A percentile compares a stretch with the other conserved stretches of the same genome.
Conservation (phyloP, 164 flowering plant species). For the Cinnamomum chago region DNA sequence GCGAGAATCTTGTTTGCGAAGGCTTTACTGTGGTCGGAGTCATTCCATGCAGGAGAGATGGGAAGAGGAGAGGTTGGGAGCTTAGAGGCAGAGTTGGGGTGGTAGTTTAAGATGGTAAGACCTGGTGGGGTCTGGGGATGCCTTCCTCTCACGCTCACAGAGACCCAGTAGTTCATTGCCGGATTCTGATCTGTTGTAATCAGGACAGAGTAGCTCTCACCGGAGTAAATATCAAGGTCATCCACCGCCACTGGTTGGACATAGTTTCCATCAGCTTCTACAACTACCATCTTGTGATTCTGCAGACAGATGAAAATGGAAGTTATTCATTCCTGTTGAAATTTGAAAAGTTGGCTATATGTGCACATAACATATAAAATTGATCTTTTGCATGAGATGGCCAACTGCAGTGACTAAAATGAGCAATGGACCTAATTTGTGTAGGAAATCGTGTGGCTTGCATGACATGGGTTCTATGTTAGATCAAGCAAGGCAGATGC, state of each 20-base stretch:
- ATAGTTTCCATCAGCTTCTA: slow-evolving; percentile 95
- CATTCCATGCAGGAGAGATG: slow-evolving; percentile 63
- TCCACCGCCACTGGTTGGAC: slow-evolving; percentile 54
- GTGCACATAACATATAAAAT: too few relatives aligned
- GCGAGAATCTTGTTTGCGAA: slow-evolving; percentile 48
- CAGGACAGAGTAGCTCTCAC: slow-evolving; percentile 86
- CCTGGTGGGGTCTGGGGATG: slow-evolving; percentile 64
- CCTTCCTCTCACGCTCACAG: slow-evolving; percentile 58
- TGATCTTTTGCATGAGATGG: too few relatives aligned
- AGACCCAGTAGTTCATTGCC: slow-evolving; percentile 65
- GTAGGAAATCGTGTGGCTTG: too few relatives aligned
- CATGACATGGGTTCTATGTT: too few relatives aligned
- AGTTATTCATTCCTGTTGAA: background rate
- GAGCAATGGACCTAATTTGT: too few relatives aligned
- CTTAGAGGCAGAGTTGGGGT: slow-evolving; percentile 35
- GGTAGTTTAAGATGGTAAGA: slow-evolving; percentile 70
- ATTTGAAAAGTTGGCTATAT: too few relatives aligned
- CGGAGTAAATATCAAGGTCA: slow-evolving; percentile 76
- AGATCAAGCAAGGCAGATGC: too few relatives aligned
- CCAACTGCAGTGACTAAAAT: too few relatives aligned
- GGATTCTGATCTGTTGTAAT: slow-evolving; percentile 65
- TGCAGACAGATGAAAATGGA: slow-evolving; percentile 17
- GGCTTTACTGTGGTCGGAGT: slow-evolving; percentile 46
- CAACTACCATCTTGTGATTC: slow-evolving; percentile 78
- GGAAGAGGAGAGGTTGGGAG: slow-evolving; percentile 64